Base-by-base conservation (phyloP, 2,329 filamentous ascomycete species). In the Talaromyces funiculosus region DNA sequence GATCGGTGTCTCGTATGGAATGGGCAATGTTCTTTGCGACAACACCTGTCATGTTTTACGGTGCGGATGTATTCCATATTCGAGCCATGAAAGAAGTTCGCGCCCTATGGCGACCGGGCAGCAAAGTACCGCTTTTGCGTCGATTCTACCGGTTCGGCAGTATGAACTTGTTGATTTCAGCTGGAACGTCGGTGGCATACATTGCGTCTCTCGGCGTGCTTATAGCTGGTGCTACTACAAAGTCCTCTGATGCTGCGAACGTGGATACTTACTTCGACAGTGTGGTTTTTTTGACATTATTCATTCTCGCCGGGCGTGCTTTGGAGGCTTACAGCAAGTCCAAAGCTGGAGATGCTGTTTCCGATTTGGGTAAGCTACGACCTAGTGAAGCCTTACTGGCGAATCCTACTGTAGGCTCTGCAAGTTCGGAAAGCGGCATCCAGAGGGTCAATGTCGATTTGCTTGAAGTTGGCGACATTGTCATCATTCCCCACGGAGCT, bases 81-180 rank as follows among this genome's bases (percentile, higher is more conserved):
- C 83, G 90, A 42, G 89, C 90, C 0, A 71, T 92, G 65, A 94
- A 92, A 71, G 92, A 96, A 68, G 77, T 97, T 12, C 81, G 81
- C 63, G 82, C 86, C 0, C 79, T 96, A 64, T 97, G 92, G 92
- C 83, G 88, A 22, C 85, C 79, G 2, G 84, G 86, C 29, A 96
- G 90, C 70, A 84, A 82, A 38, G 87, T 87, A 0, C 89, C 90
- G 0, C 72, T 95, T 3, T 67, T 90, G 16, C 84, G 88, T 66
- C 82, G 92, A 14, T 92, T 97, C 69, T 91, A 92, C 72, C 86
- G 89, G n/a, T 97, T 97, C 69, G 92, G 92, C 8, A 96, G 92
- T 77, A 97, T 97, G 92, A 96, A 96, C 71, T 88, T 95, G 78
- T 82, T 97, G 62, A 92, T 97, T 75, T 94, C 89, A 7, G 81